Percentiles rank a stretch among this genome's conserved stretches.
These are phyloP conservation scores for Calonectria pseudoreteaudii DNA, from an alignment of 2,329 filamentous ascomycete species.

Conservation along the genomic window DNA sequence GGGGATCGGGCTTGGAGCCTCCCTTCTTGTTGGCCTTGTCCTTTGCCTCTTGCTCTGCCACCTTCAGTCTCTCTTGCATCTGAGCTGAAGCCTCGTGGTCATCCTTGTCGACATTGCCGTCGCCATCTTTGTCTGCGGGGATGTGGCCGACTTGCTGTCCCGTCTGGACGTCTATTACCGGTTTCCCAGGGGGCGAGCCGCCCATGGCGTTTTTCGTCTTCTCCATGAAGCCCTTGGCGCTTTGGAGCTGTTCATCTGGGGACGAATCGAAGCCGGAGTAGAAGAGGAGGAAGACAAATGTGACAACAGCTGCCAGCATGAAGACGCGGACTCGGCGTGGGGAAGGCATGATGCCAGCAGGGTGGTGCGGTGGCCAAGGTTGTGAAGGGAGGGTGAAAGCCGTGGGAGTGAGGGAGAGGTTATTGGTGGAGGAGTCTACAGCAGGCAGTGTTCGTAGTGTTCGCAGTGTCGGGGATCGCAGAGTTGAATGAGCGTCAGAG, in stretches of 20 bases:
- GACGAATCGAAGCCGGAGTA: conserved; percentile 70
- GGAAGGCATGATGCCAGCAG: conserved; percentile 69
- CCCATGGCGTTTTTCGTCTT: conserved; percentile 69
- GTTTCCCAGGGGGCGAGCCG: conserved; percentile 48
- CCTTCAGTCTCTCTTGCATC: conserved; percentile 72
- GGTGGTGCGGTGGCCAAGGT: conserved; percentile 36
- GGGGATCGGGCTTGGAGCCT: conserved; percentile 69
- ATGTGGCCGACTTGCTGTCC: conserved; percentile 54
- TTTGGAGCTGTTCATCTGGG: conserved; percentile 57
- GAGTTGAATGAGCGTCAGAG: conserved; percentile 9
- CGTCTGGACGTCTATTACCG: conserved; percentile 55
- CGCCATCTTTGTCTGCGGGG: conserved; percentile 62
- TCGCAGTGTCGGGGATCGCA: neutral
- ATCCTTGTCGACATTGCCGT: conserved; percentile 68
- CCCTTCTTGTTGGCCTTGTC: conserved; percentile 76
- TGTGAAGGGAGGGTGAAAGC: neutral
- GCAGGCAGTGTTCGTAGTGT: neutral
- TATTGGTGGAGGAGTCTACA: neutral
- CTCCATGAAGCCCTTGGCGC: conserved; percentile 68
- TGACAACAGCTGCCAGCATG: conserved; percentile 71
- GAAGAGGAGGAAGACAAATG: conserved; percentile 78
- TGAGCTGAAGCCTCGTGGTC: conserved; percentile 62
- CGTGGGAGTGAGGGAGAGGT: neutral
- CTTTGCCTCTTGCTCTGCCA: conserved; percentile 77
- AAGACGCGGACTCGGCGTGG: conserved; percentile 77